Evolutionary conservation across 1,139 yeast species (phyloP).

Genomic region (Suhomyces choctaworum): DNA sequence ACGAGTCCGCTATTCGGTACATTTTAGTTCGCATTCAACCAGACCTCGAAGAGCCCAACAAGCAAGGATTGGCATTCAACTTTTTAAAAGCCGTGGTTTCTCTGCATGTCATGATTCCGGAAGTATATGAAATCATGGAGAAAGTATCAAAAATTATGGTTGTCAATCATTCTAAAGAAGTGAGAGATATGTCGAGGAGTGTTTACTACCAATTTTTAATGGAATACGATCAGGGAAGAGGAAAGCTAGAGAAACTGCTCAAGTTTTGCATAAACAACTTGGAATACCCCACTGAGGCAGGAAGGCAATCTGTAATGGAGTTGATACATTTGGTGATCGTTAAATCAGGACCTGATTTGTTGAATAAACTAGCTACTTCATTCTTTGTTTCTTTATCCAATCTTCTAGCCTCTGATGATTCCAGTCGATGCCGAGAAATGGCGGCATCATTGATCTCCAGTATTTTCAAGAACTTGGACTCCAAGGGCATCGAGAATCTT

Average conservation of each 20-base stretch:
- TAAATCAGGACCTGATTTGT: slow-evolving; percentile 63
- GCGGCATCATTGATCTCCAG: slow-evolving; percentile 63
- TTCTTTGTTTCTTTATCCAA: slow-evolving; percentile 82
- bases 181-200: slow-evolving; percentile 83
- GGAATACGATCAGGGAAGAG: slow-evolving; percentile 93
- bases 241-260: slow-evolving; percentile 80
- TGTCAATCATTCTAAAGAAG: slow-evolving; percentile 80
- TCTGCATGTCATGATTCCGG: slow-evolving; percentile 77
- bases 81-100: slow-evolving; percentile 75
- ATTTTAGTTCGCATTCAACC: slow-evolving; percentile 77
- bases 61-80: slow-evolving; percentile 85
- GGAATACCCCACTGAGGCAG: slow-evolving; percentile 81
- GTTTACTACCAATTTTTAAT: slow-evolving; percentile 83
- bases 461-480: slow-evolving; percentile 54
- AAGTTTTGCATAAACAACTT: slow-evolving; percentile 80
- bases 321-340: slow-evolving; percentile 68
- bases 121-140: slow-evolving; percentile 87
- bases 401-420: slow-evolving; percentile 75
- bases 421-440: slow-evolving; percentile 83
- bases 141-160: slow-evolving; percentile 82
- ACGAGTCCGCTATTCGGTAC: slow-evolving; percentile 73
- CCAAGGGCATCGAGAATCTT: slow-evolving; percentile 43
- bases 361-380: slow-evolving; percentile 64
- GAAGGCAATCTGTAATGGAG: slow-evolving; percentile 91
- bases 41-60: slow-evolving; percentile 86